phyloP scores from a whole-genome alignment of 441 rosid genomes.

The Geranium incanum region DNA sequence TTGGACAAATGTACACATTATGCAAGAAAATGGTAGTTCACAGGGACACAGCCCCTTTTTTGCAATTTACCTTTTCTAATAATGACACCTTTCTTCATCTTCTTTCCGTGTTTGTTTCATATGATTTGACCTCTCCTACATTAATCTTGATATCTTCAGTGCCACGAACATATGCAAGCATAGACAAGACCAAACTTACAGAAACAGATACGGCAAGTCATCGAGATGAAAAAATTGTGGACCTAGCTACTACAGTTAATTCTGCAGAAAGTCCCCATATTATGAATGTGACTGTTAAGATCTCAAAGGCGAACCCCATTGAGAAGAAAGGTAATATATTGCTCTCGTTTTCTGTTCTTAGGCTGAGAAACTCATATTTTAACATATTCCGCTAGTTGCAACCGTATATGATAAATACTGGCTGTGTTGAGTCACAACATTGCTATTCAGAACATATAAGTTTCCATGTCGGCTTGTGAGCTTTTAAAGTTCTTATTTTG shows the following conservation, averaged over 20 bases:
- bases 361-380: not conserved
- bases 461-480: not conserved
- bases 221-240: conserved; percentile 14
- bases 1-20: no score
- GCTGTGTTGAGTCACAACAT: not conserved
- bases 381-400: not conserved
- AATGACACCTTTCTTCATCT: not conserved
- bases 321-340: conserved; percentile 29
- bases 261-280: conserved; percentile 16
- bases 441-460: not conserved
- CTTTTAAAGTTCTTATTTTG: not conserved
- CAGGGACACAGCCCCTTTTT: no score
- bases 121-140: conserved; percentile 9
- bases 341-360: not conserved
- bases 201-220: conserved; percentile 21
- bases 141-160: conserved; percentile 15
- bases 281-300: not conserved
- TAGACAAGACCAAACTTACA: conserved; percentile 14
- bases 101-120: conserved; percentile 13
- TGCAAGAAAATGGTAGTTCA: no score
- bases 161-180: conserved; percentile 13
- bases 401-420: not conserved
- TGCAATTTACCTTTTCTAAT: no score
- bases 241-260: conserved; percentile 14
- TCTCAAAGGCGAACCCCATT: conserved; percentile 9